Conservation (phyloP, 2,329 filamentous ascomycete species). For the Paecilomyces formosus region DNA sequence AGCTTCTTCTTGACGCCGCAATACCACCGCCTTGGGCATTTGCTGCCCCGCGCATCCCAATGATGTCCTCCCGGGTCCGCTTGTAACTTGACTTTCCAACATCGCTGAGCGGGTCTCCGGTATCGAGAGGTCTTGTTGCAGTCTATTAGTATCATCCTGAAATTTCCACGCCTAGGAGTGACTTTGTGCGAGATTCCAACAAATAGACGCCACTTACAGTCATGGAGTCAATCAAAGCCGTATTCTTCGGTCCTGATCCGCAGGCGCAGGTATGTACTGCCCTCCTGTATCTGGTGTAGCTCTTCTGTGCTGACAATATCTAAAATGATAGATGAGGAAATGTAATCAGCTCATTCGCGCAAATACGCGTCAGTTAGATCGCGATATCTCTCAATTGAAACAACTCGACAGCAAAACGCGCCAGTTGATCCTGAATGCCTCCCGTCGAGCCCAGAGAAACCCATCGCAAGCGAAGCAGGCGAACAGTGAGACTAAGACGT, state of each 20-base stretch:
- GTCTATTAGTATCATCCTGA: neutral
- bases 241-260: slow-evolving; percentile 89
- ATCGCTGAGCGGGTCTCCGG: neutral
- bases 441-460: slow-evolving; percentile 72
- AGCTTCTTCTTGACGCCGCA: neutral
- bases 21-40: neutral
- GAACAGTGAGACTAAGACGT: slow-evolving; percentile 72
- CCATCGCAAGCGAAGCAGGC: slow-evolving; percentile 73
- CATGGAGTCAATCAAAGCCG: slow-evolving; percentile 81
- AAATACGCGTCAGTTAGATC: slow-evolving; percentile 90
- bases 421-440: slow-evolving; percentile 73
- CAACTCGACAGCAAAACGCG: slow-evolving; percentile 77
- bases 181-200: neutral
- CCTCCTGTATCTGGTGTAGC: neutral
- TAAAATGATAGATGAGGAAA: slow-evolving; percentile 67
- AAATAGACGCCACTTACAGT: slow-evolving; percentile 8
- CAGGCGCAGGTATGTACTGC: slow-evolving; percentile 71
- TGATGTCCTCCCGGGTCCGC: neutral
- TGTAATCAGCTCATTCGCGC: slow-evolving; percentile 83
- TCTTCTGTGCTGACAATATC: neutral
- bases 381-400: slow-evolving; percentile 76
- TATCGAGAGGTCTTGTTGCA: neutral
- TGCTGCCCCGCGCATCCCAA: neutral
- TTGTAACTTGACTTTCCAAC: neutral
- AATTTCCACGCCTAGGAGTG: neutral